A percentile compares a stretch with the other conserved stretches of the same genome.
phyloP scores from a whole-genome alignment of 495 filamentous ascomycete genomes.

The Cladorrhinum samala region DNA sequence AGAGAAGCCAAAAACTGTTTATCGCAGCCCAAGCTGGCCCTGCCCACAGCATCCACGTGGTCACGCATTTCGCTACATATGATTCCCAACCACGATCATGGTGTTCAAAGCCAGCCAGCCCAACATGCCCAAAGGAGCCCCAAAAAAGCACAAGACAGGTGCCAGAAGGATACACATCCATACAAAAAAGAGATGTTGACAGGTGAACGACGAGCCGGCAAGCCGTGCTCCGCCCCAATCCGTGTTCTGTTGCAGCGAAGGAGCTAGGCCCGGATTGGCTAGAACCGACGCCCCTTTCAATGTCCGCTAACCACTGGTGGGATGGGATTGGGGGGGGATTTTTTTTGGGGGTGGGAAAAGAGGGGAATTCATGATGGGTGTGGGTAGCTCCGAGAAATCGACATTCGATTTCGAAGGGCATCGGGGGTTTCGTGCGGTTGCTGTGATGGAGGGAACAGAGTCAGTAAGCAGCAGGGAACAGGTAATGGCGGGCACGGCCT shows the following conservation, averaged over 20 bases:
- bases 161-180: not conserved
- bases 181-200: not conserved
- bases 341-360: not conserved
- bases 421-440: too few relatives aligned
- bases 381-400: too few relatives aligned
- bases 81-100: too few relatives aligned
- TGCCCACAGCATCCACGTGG: not conserved
- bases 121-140: not conserved
- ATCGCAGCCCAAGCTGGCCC: too few relatives aligned
- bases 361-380: not conserved
- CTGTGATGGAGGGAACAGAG: not conserved
- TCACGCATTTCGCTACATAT: not conserved
- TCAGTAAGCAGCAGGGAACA: not conserved
- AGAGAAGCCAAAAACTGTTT: too few relatives aligned
- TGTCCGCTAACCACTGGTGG: not conserved
- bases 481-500: too few relatives aligned
- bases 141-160: not conserved
- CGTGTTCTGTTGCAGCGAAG: constrained; percentile 10
- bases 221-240: constrained; percentile 4
- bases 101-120: not conserved
- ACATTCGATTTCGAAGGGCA: too few relatives aligned
- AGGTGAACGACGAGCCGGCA: not conserved
- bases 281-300: not conserved
- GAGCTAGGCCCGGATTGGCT: constrained; percentile 5
- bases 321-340: not conserved